Base-by-base conservation (phyloP, 345 rosid species). In the Acer negundo region DNA sequence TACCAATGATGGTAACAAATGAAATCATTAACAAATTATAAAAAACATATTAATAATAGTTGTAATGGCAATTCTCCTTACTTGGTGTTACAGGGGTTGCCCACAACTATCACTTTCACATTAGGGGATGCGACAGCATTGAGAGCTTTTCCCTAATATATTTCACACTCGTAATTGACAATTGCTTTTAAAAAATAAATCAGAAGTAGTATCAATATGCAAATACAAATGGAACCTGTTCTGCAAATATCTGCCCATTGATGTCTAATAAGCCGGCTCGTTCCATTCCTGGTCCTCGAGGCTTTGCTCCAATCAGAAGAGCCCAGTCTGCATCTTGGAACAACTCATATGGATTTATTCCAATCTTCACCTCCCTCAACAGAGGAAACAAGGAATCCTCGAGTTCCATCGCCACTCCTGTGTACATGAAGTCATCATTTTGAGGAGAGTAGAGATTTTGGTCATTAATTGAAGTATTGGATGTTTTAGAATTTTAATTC, bases 11-110 rank as follows among this genome's bases (percentile, higher is more conserved):
- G 38, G 42, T 38, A 17, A 49, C 55, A 63, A 40, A 49, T 23
- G 58, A 51, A 61, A 38, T 12, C 10, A 23, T 46, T 19, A 35
- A 61, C 19, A 70, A 1, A 35, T 40, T 53, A 10, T 22, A 66
- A 66, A 62, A 49, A 77, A 35, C 56, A 78, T 11, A 55, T n/a
- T 23, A 13, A 23, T 51, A 62, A 23, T 3, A 11, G 15, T 53
- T 22, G 11, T 24, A 63, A 77, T 16, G 47, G 70, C 0, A 73
- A 66, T 75, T 65, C 35, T 70, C 40, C 93, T 85, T 91, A 96
- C 99, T 96, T 96, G 80, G 99, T 96, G 84, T 96, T 94, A 85
- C 99, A 96, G 69, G 99, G 99, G 79, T 96, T 96, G 79, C 99
- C 99, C 28, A 96, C 99, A 6, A 96, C 98, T 47, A 96, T 84